Evolutionary conservation across 768 basidiomycete genomes (phyloP), one percentile per base, ranked within the genome.

Genomic region (Rhodotorula sphaerocarpa): DNA sequence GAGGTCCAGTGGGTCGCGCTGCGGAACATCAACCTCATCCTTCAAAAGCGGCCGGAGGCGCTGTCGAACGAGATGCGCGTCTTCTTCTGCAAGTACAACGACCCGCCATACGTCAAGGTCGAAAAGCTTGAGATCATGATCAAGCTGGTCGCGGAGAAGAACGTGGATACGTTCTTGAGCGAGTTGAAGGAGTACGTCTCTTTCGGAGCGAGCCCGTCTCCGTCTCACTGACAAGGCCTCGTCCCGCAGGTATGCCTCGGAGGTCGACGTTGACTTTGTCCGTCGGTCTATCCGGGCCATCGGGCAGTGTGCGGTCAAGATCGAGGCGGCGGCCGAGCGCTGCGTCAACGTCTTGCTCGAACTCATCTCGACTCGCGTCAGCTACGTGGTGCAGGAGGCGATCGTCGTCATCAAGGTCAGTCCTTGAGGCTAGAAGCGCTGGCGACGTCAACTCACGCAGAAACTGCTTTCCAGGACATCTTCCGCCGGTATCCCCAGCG

Each of bases 1-100:
- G 95, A 99, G 73, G 88, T 97, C 1, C 95, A 99, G 76, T 99
- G 93, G 91, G 93, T 97, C 53, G 90, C 91, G 0, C 78, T 99
- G 55, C 84, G 95, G 33, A 96, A 96, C 73, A 90, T 97, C 78
- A 96, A 96, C 72, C 83, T 99, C 33, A 80, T 99, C 31, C 83
- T 99, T 3, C 93, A 99, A 76, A 93, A 93, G 73, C 85, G 90
- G 7, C 77, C 89, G 3, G 90, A 91, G 66, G 80, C 95, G 62
- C 82, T 99, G 14, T 83, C 86, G 11, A 95, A 88, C 76, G 93
- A 99, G 76, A 92, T 99, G 89, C 82, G 92, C 48, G 95, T 99
- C 25, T 99, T 99, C 75, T 99, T 97, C 80, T 96, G 93, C 84
- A 99, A 99, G 76, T 97, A 99, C 78, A 97, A 97, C 73, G 93